Percentiles rank a stretch among this genome's conserved stretches.
phyloP scores from a whole-genome alignment of 2,329 filamentous ascomycete species.

The Penicillium capsulatum region DNA sequence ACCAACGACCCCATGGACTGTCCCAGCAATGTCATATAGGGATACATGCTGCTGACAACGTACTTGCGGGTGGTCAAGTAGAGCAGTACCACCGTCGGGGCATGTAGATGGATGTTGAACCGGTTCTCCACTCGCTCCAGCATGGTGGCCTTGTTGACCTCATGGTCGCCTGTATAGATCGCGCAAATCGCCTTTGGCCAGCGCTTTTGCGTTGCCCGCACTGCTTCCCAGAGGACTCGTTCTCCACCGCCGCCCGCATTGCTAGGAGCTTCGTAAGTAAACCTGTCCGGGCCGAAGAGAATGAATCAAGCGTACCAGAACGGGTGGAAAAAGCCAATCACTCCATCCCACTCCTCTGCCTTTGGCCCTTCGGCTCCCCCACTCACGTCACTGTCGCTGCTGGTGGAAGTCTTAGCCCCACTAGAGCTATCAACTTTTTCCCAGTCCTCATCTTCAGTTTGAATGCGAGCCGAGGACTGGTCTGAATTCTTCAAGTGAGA shows the following conservation, averaged over 20 bases:
- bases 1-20: slow-evolving; percentile 86
- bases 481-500: slow-evolving; percentile 25
- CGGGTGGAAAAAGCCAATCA: slow-evolving; percentile 95
- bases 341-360: slow-evolving; percentile 67
- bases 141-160: slow-evolving; percentile 75
- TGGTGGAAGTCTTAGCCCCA: slow-evolving; percentile 42
- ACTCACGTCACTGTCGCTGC: slow-evolving; percentile 43
- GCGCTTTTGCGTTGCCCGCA: slow-evolving; percentile 80
- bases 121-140: slow-evolving; percentile 73
- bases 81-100: slow-evolving; percentile 78
- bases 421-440: slow-evolving; percentile 60
- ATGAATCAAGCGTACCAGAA: slow-evolving; percentile 66
- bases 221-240: slow-evolving; percentile 91
- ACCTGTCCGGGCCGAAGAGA: slow-evolving; percentile 2
- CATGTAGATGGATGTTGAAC: slow-evolving; percentile 87
- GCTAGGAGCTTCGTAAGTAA: slow-evolving; percentile 44
- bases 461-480: slow-evolving; percentile 15
- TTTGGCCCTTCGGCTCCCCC: slow-evolving; percentile 35
- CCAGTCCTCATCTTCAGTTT: slow-evolving; percentile 61
- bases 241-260: slow-evolving; percentile 96
- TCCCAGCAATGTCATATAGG: slow-evolving; percentile 87
- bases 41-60: slow-evolving; percentile 83
- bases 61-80: slow-evolving; percentile 85
- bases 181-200: slow-evolving; percentile 87
- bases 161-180: slow-evolving; percentile 94